phyloP scores from a whole-genome alignment of 495 filamentous ascomycete species.

The Penicillium coprophilum region DNA sequence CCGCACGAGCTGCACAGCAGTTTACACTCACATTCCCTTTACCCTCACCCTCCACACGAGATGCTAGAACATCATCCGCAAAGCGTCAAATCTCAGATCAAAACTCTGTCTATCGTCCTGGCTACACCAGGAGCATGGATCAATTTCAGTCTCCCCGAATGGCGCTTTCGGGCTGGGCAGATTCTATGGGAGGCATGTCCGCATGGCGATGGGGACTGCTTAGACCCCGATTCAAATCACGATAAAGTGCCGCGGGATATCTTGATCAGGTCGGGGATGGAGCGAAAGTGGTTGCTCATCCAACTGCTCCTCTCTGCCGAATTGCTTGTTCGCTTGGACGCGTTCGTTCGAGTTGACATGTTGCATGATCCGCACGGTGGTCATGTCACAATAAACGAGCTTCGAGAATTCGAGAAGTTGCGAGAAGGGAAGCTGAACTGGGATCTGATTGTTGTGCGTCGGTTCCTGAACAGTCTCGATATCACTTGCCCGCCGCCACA shows the following conservation, averaged over 20 bases:
- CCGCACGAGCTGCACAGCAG: conserved; percentile 44
- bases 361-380: conserved; percentile 49
- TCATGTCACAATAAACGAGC: conserved; percentile 56
- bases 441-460: conserved; percentile 73
- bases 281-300: conserved; percentile 75
- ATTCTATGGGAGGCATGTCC: conserved; percentile 67
- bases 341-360: conserved; percentile 56
- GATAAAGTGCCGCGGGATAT: conserved; percentile 34
- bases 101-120: conserved; percentile 47
- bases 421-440: conserved; percentile 70
- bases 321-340: conserved; percentile 71
- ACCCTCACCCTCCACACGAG: conserved; percentile 31
- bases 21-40: conserved; percentile 48
- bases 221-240: conserved; percentile 40
- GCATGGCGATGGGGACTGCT: conserved; percentile 51
- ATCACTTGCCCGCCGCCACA: conserved; percentile 29
- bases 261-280: conserved; percentile 42
- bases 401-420: conserved; percentile 61
- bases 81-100: conserved; percentile 53
- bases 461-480: conserved; percentile 73
- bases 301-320: conserved; percentile 79
- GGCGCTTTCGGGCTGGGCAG: conserved; percentile 78
- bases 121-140: conserved; percentile 60
- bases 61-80: conserved; percentile 29
- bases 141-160: conserved; percentile 76